Evolutionary conservation across 2,329 filamentous ascomycete species (phyloP), one percentile per base, ranked within the genome.

Genomic region (Hirsutella rhossiliensis): DNA sequence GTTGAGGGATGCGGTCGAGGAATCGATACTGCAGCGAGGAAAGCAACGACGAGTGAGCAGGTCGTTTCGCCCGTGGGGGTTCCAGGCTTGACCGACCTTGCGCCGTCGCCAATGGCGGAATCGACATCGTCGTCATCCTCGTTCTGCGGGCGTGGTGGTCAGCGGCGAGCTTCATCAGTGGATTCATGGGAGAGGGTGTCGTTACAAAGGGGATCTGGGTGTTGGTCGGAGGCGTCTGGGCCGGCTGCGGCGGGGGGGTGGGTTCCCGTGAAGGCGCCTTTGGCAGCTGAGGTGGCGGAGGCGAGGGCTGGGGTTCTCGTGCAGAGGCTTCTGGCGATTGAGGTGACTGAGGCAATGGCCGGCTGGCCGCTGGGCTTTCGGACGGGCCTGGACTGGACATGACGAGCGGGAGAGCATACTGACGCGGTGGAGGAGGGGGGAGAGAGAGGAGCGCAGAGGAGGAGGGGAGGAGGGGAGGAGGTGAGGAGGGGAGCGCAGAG

Each of bases 1-100:
- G 4, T 55, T 53, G 4, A 64, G 49, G 13, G 61, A 63, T 2
- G 54, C 52, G 0, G 58, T 62, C 3, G 58, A 61, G 12, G 53
- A 56, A 4, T 36, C 11, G 31, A 48, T 32, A 41, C 55, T 56
- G 20, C 17, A 27, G 5, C 6, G 23, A 27, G 7, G 7, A 23
- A 7, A 7, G 23, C 23, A 32, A 18, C 7, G 23, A 17, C 6
- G 18, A 3, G 18, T 38, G 17, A 38, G 19, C 13, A 9, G n/a
- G 5, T 15, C 5, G 17, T 20, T 17, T 13, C 12, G 18, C 34
- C 11, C 12, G 11, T 9, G 18, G 11, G 11, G 19, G 19, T n/a
- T n/a, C n/a, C 37, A 12, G 17, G 23, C 11, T 17, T 11, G 19
- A 32, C 37, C 28, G n/a, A 44, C 43, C 43, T 44, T 28, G 41